Percentiles rank a stretch among this genome's conserved stretches.
Evolutionary conservation across 1,139 yeast genomes (phyloP).

Genomic region (Kluyveromyces marxianus): DNA sequence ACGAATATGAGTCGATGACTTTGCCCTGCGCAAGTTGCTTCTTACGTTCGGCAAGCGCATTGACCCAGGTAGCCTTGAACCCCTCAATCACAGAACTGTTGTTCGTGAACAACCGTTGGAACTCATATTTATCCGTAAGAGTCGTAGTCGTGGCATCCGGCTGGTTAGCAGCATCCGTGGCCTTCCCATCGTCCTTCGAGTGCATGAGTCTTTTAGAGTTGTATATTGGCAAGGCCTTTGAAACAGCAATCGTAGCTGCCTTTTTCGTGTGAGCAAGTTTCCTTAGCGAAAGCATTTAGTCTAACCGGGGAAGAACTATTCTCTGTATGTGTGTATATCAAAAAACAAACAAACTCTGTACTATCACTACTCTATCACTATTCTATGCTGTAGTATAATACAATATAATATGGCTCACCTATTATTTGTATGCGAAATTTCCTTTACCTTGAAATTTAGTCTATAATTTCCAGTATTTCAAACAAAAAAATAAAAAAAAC

Average conservation of each 20-base stretch:
- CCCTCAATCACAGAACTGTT: slow-evolving; percentile 15
- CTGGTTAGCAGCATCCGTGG: slow-evolving; percentile 16
- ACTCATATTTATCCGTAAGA: slow-evolving; percentile 18
- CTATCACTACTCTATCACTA: too few relatives aligned
- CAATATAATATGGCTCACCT: too few relatives aligned
- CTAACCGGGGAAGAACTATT: too few relatives aligned
- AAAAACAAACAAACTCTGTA: too few relatives aligned
- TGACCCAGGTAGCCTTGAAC: slow-evolving; percentile 74
- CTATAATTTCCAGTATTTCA: too few relatives aligned
- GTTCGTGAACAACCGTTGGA: slow-evolving; percentile 12
- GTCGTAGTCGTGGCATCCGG: slow-evolving; percentile 22
- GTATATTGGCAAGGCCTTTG: background rate
- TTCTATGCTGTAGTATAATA: too few relatives aligned
- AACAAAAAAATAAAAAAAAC: too few relatives aligned
- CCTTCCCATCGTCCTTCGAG: slow-evolving; percentile 10
- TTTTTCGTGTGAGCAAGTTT: background rate
- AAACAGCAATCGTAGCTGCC: too few relatives aligned
- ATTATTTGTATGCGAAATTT: too few relatives aligned
- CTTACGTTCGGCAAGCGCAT: slow-evolving; percentile 69
- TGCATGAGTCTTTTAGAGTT: slow-evolving; percentile 6
- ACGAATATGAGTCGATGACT: slow-evolving; percentile 58
- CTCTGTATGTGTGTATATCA: too few relatives aligned
- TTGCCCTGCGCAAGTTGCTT: slow-evolving; percentile 64
- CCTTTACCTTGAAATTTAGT: too few relatives aligned
- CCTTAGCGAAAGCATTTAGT: background rate